Evolutionary conservation across 1,284 basidiomycete species (phyloP).

Genomic region (Boletellus dicymbophilus): DNA sequence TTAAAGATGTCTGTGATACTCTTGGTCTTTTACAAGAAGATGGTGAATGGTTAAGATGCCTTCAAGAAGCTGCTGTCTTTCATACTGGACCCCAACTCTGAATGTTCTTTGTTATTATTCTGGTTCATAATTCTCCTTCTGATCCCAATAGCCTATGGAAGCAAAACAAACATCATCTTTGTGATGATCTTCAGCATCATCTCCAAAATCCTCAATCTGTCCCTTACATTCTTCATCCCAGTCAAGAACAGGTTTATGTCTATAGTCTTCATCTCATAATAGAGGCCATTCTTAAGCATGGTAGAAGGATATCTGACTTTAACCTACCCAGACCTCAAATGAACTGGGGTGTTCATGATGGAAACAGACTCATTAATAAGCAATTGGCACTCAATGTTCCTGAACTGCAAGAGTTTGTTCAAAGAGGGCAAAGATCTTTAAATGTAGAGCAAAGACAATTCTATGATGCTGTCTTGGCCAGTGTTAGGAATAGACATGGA

Average conservation of each 20-base stretch:
- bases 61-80: constrained; percentile 35
- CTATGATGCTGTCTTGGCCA: neutral
- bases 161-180: constrained; percentile 24
- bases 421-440: neutral
- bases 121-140: constrained; percentile 29
- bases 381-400: neutral
- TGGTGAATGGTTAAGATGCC: constrained; percentile 35
- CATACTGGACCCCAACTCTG: constrained; percentile 29
- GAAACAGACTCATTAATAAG: neutral
- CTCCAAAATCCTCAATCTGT: neutral
- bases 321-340: neutral
- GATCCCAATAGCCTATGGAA: constrained; percentile 31
- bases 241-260: constrained; percentile 23
- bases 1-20: constrained; percentile 33
- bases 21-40: constrained; percentile 40
- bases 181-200: constrained; percentile 29
- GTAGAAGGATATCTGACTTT: neutral
- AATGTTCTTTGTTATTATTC: constrained; percentile 34
- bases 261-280: neutral
- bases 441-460: neutral
- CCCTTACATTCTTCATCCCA: constrained; percentile 18
- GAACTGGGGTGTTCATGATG: neutral
- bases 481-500: too few relatives aligned
- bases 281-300: neutral
- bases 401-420: neutral